These are phyloP conservation scores for Fusarium brevicatenulatum DNA, from an alignment of 2,329 filamentous ascomycete species.

Conservation along the genomic window DNA sequence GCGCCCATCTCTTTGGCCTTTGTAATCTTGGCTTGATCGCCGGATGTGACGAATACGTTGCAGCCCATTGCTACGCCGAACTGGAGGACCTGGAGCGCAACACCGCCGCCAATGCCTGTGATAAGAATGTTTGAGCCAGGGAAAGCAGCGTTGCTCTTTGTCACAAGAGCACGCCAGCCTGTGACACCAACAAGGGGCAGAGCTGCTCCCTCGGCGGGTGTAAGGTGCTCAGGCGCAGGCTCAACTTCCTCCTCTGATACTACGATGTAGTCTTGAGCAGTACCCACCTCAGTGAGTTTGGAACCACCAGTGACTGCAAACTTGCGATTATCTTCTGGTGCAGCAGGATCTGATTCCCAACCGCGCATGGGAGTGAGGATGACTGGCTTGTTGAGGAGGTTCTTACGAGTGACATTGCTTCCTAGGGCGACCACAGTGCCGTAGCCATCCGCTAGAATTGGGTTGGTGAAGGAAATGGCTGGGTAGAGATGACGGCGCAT, in stretches of 20 bases:
- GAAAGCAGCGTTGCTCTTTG: slow-evolving; percentile 74
- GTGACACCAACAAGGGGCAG: slow-evolving; percentile 88
- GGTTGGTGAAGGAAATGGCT: slow-evolving; percentile 79
- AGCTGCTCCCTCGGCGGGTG: slow-evolving; percentile 79
- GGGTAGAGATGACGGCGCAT: slow-evolving; percentile 94
- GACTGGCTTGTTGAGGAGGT: slow-evolving; percentile 72
- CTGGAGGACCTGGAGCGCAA: slow-evolving; percentile 82
- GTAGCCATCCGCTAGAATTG: slow-evolving; percentile 84
- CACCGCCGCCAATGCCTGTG: slow-evolving; percentile 93
- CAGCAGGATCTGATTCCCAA: slow-evolving; percentile 77
- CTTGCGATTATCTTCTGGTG: slow-evolving; percentile 71
- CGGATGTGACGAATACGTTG: slow-evolving; percentile 84
- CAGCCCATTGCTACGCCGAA: slow-evolving; percentile 81
- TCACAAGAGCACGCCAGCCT: slow-evolving; percentile 85
- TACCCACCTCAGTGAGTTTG: slow-evolving; percentile 69
- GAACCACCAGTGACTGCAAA: slow-evolving; percentile 78
- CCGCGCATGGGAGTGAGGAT: slow-evolving; percentile 81
- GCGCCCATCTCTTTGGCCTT: slow-evolving; percentile 79
- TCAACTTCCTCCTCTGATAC: slow-evolving; percentile 80
- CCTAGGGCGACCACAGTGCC: slow-evolving; percentile 77
- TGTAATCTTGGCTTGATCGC: slow-evolving; percentile 78
- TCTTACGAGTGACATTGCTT: slow-evolving; percentile 50
- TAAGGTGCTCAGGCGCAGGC: slow-evolving; percentile 77
- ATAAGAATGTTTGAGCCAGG: slow-evolving; percentile 80
- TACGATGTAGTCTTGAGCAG: slow-evolving; percentile 76